These are phyloP conservation scores for Sporisorium scitamineum DNA, from an alignment of 1,284 basidiomycete species.

Conservation along the genomic window DNA sequence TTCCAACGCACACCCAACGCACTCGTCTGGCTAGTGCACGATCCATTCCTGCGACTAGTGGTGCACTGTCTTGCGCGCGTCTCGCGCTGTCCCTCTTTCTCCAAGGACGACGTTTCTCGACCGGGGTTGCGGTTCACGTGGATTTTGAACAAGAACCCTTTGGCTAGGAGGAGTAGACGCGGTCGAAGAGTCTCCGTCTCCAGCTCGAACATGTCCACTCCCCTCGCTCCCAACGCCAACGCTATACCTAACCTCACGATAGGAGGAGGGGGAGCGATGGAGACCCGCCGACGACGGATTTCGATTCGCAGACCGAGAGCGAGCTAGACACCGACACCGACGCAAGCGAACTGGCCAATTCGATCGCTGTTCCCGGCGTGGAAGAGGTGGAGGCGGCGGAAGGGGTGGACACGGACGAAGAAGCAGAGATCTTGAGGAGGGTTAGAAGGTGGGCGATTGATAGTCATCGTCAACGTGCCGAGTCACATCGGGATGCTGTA, in stretches of 20 bases:
- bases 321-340: slow-evolving; percentile 28
- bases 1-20: slow-evolving; percentile 57
- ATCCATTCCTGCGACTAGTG: slow-evolving; percentile 54
- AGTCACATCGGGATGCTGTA: too few relatives aligned
- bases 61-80: slow-evolving; percentile 64
- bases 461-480: slow-evolving; percentile 25
- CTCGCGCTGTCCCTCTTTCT: slow-evolving; percentile 53
- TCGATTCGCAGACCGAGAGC: slow-evolving; percentile 45
- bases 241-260: too few relatives aligned
- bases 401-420: slow-evolving; percentile 34
- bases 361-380: slow-evolving; percentile 6
- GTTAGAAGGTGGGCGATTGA: slow-evolving; percentile 43
- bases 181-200: slow-evolving; percentile 31
- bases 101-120: slow-evolving; percentile 39
- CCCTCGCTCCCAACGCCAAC: background rate
- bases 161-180: slow-evolving; percentile 31
- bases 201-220: slow-evolving; percentile 8
- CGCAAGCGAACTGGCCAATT: slow-evolving; percentile 11
- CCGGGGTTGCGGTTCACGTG: slow-evolving; percentile 46
- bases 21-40: slow-evolving; percentile 56
- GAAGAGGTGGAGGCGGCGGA: background rate
- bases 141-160: slow-evolving; percentile 60
- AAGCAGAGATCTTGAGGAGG: slow-evolving; percentile 36
- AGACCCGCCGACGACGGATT: slow-evolving; percentile 57
- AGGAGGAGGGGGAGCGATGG: slow-evolving; percentile 14